Conservation (phyloP, 352 stramenopile genomes). For the Hyaloperonospora brassicae region DNA sequence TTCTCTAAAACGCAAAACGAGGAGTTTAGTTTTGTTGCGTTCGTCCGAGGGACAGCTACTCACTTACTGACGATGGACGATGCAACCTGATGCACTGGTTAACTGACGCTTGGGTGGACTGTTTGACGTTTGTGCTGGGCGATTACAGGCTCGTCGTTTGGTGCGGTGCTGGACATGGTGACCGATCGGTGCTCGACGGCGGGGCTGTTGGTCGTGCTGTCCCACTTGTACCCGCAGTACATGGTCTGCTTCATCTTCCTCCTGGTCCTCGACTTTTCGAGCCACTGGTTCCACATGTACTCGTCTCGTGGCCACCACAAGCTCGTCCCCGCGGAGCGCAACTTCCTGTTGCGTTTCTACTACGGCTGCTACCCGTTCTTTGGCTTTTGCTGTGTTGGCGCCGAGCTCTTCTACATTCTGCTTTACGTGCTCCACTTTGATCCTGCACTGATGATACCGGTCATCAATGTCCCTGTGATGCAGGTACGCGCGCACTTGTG, state of each 20-base stretch:
- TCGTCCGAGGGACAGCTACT: too few relatives aligned
- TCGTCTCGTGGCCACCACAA: slow-evolving; percentile 94
- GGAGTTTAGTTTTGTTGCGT: too few relatives aligned
- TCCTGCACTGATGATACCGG: slow-evolving; percentile 51
- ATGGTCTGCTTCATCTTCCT: slow-evolving; percentile 83
- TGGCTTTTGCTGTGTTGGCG: slow-evolving; percentile 88
- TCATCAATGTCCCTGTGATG: slow-evolving; percentile 44
- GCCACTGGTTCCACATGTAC: slow-evolving; percentile 98
- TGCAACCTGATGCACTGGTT: too few relatives aligned
- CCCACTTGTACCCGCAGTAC: slow-evolving; percentile 84
- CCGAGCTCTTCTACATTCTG: slow-evolving; percentile 89
- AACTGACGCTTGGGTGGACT: background rate
- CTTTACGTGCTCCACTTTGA: slow-evolving; percentile 87
- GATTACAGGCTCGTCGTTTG: slow-evolving; percentile 82
- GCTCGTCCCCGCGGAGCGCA: slow-evolving; percentile 82
- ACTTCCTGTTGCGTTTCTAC: slow-evolving; percentile 92
- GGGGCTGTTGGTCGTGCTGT: slow-evolving; percentile 91
- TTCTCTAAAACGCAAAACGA: too few relatives aligned
- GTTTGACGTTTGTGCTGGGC: background rate
- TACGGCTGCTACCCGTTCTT: slow-evolving; percentile 91
- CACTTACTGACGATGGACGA: too few relatives aligned
- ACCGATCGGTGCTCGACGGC: slow-evolving; percentile 96
- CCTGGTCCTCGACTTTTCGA: slow-evolving; percentile 94
- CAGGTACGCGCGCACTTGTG: slow-evolving; percentile 25
- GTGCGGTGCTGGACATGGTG: slow-evolving; percentile 96